Evolutionary conservation across 345 rosid genomes (phyloP), one percentile per base, ranked within the genome.

Genomic region (Clausena lansium): DNA sequence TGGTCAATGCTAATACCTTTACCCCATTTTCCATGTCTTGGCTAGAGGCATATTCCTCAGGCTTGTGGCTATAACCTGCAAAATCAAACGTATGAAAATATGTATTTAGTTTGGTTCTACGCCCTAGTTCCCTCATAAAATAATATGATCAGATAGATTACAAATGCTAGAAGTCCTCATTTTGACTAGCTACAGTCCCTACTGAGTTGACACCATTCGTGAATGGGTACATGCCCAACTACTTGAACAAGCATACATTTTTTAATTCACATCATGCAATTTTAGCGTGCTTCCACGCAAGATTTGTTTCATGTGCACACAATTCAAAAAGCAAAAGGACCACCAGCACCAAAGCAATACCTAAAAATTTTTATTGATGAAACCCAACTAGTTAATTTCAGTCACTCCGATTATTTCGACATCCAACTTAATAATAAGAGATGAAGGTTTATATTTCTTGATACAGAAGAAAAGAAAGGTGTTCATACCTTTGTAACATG

Each of bases 21-120:
- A 95, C 97, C 71, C n/a, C 93, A 77, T 93, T 95, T 33, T 86
- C 85, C 60, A 93, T 86, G 78, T 92, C 93, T 79, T 89, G 75
- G 52, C 76, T 78, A 30, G 92, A 87, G 27, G 98, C 88, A 75
- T 81, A 87, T 81, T 89, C 96, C 88, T 93, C 99, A 58, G 98
- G 99, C 78, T 87, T 95, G 84, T 95, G 95, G 85, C 98, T 93
- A 74, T 92, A 95, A 67, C 99, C 97, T 89, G 88, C 88, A 74
- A 86, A 82, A 77, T 61, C 70, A 79, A 71, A 76, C 3, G 2
- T 11, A 5, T 28, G 35, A 25, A 55, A 66, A 33, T 63, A 61
- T 65, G 15, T 38, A 28, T 62, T n/a, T 41, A 67, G 74, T 10
- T 69, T 28, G 60, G 22, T 60, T 17, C 58, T 60, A 32, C 2